Evolutionary conservation across 2,329 filamentous ascomycete genomes (phyloP), one percentile per base, ranked within the genome.

Genomic region (Zasmidium angulare): DNA sequence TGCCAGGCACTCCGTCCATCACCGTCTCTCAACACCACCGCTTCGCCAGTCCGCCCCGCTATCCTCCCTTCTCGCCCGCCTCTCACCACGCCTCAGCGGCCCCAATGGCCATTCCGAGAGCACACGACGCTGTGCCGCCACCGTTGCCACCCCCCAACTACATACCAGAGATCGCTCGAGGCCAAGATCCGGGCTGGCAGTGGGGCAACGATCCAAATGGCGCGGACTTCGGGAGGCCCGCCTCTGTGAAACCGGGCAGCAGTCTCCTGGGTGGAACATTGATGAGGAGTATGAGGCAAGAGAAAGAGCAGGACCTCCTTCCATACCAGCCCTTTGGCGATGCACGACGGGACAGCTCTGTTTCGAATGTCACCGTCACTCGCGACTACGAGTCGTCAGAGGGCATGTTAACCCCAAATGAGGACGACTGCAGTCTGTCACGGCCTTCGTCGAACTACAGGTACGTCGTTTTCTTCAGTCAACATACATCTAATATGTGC

Each of bases 51-150:
- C 66, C 70, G 40, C 62, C 68, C 59, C 75, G 74, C 61, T 73
- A 73, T 66, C 68, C 72, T 49, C 71, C 68, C 60, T 69, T 74
- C 57, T 68, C 76, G 11, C 21, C 49, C 29, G 48, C 50, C 14
- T n/a, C n/a, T n/a, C 47, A 19, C 22, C 61, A 72, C 72, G 69
- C 77, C 50, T 73, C 78, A 46, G 77, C 78, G 62, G 80, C 80
- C 63, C 82, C 84, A 65, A 85, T 89, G 84, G 78, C 85, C 61
- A 88, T 89, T 71, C 85, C 84, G 52, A 80, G 82, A 69, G 78
- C 81, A 60, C 79, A 81, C 69, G 78, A 80, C 43, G 55, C 72
- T 47, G 78, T 79, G 53, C 86, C 87, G 59, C 86, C 87, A 63
- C 85, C 86, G 52, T 78, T 89, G 68, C 87, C 86, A 67, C 87